Base-by-base conservation (phyloP, 306 rosid genomes). In the Parietaria judaica region DNA sequence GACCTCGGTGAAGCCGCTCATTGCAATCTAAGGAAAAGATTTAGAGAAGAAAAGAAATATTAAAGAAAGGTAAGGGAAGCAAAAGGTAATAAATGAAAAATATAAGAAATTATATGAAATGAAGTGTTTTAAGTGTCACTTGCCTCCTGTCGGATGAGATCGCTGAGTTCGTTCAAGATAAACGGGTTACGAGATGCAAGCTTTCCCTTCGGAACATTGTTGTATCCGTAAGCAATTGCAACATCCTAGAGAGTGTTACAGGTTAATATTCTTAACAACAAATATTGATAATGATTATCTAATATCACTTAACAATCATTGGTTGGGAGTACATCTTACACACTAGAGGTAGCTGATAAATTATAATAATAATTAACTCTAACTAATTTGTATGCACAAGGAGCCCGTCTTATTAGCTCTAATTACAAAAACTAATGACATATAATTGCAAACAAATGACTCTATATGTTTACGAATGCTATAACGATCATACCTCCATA, bases 211-310 rank as follows among this genome's bases (percentile, higher is more conserved):
- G 96, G 78, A 54, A 92, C 36, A 52, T 81, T 83, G 77, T 88
- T 82, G 72, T 74, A 88, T 46, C 98, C 96, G 73, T 83, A 92
- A 47, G 94, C 98, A 71, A 92, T 82, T 51, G 98, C 96, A 56
- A 92, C 96, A 74, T 92, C 98, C 98, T 92, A 62, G 23, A 52
- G 35, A 47, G 35, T 4, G 12, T 51, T 67, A 62, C 67, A 23
- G 31, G 31, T 23, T 23, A 23, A 23, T 2, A 23, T 0, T 23
- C 31, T 41, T 41, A 41, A 41, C 9, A 41, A 41, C 45, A 41
- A 41, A 41, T 41, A 41, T 23, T 23, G 31, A 23, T 23, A 23
- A 23, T 23, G 2, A 23, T 0, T 23, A 23, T 23, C 31, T 23
- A 23, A 23, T 23, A 23, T 23, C 31, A 2, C 31, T 23, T 23